Conservation (phyloP, 495 filamentous ascomycete species). For the Xylaria acuta region DNA sequence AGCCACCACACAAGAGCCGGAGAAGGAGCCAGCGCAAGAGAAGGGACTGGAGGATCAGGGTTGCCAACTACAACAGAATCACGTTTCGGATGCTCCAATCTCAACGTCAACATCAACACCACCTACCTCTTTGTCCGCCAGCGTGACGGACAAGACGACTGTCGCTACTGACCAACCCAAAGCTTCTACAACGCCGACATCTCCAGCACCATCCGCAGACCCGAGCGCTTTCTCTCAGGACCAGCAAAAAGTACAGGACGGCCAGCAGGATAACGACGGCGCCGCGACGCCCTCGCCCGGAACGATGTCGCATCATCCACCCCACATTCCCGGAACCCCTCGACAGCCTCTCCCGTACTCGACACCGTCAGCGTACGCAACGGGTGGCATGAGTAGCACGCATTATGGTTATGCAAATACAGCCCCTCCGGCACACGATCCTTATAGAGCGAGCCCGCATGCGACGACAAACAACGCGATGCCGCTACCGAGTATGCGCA, state of each 20-base stretch:
- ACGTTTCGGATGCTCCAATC: constrained; percentile 19
- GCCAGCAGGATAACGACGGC: constrained; percentile 31
- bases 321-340: constrained; percentile 49
- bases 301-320: constrained; percentile 56
- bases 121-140: constrained; percentile 21
- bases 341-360: constrained; percentile 62
- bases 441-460: constrained; percentile 57
- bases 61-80: constrained; percentile 22
- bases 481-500: constrained; percentile 71
- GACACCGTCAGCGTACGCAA: constrained; percentile 60
- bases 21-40: constrained; percentile 39
- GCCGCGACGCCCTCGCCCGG: constrained; percentile 42
- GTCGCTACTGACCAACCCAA: constrained; percentile 26
- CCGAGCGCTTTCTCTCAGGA: constrained; percentile 14
- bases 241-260: constrained; percentile 31
- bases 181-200: constrained; percentile 14
- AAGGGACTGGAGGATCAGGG: constrained; percentile 28
- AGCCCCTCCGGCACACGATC: constrained; percentile 47
- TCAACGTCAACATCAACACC: constrained; percentile 16
- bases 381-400: constrained; percentile 52
- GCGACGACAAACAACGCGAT: constrained; percentile 56
- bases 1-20: constrained; percentile 36
- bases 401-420: constrained; percentile 64
- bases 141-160: constrained; percentile 20
- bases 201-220: constrained; percentile 13